A percentile compares a stretch with the other conserved stretches of the same genome.
Conservation (phyloP, 768 basidiomycete genomes). For the Boletus sp. region DNA sequence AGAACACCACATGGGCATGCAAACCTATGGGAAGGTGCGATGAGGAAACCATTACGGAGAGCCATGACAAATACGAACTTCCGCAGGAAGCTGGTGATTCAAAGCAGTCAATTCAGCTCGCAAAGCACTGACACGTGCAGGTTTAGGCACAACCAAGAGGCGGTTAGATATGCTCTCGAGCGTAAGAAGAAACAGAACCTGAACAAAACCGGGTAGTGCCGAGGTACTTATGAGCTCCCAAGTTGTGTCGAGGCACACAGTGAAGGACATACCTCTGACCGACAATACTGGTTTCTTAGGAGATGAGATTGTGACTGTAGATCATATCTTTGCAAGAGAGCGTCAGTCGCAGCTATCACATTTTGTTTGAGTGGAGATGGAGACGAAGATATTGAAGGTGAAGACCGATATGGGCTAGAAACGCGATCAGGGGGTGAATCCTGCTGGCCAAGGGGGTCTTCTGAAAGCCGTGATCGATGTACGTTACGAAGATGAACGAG, state of each 20-base stretch:
- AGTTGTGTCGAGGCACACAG: background rate
- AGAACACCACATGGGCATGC: constrained; percentile 85
- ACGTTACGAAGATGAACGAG: constrained; percentile 56
- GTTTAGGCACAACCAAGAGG: constrained; percentile 86
- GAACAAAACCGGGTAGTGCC: background rate
- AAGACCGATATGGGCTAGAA: constrained; percentile 60
- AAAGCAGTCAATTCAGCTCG: constrained; percentile 92
- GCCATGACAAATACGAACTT: constrained; percentile 48
- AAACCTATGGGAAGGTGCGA: constrained; percentile 48
- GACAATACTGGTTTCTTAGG: constrained; percentile 82
- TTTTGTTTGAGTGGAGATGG: constrained; percentile 45
- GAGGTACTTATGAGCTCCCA: background rate
- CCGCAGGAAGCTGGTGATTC: constrained; percentile 95
- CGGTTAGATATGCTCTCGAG: constrained; percentile 93
- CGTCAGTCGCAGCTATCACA: constrained; percentile 45
- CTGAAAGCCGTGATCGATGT: constrained; percentile 56
- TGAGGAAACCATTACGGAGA: background rate
- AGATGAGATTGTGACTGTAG: constrained; percentile 63
- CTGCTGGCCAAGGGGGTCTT: constrained; percentile 72
- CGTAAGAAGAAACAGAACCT: constrained; percentile 84
- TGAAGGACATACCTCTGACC: constrained; percentile 65
- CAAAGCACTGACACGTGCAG: constrained; percentile 93
- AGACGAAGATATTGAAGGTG: constrained; percentile 59
- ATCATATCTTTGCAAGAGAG: constrained; percentile 67
- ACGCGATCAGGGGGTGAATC: constrained; percentile 39